Conservation (phyloP, 2,329 filamentous ascomycete species). For the Byssoonygena ceratinophila region DNA sequence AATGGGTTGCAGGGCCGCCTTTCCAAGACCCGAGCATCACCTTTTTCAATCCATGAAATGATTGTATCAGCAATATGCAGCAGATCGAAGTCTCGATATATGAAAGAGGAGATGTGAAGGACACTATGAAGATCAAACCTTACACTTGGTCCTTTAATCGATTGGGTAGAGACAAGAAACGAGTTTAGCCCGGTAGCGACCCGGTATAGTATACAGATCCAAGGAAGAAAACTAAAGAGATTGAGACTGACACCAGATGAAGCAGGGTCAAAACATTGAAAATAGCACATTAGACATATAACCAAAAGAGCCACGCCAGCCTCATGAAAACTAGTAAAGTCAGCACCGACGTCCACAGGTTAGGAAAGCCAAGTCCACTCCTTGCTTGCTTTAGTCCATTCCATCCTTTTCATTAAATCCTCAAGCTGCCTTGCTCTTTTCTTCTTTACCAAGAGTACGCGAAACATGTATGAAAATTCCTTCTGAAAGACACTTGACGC, state of each 20-base stretch:
- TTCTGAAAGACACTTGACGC: conserved; percentile 33
- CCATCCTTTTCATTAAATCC: conserved; percentile 20
- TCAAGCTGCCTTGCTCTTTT: conserved; percentile 27
- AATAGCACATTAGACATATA: conserved; percentile 3
- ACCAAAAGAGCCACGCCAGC: conserved; percentile 19
- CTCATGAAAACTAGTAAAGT: conserved; percentile 20
- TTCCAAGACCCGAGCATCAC: neutral
- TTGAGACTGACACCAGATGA: conserved; percentile 8
- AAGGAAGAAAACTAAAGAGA: conserved; percentile 5
- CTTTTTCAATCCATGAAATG: neutral
- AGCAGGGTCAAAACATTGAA: conserved; percentile 13
- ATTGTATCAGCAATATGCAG: neutral
- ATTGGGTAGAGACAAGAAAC: conserved; percentile 5
- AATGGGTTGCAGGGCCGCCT: conserved; percentile 1
- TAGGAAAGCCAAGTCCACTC: conserved; percentile 20
- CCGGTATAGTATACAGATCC: conserved; percentile 11
- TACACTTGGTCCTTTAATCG: neutral
- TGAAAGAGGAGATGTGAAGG: neutral
- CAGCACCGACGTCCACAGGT: conserved; percentile 22
- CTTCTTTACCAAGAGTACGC: conserved; percentile 24
- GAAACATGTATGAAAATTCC: conserved; percentile 20
- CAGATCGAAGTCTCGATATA: neutral
- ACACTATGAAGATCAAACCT: neutral
- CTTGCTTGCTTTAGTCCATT: conserved; percentile 19
- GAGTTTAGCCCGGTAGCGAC: conserved; percentile 5